These are phyloP conservation scores for Fraxinus cuspidata DNA, from an alignment of 257 asterid genomes.

Conservation along the genomic window DNA sequence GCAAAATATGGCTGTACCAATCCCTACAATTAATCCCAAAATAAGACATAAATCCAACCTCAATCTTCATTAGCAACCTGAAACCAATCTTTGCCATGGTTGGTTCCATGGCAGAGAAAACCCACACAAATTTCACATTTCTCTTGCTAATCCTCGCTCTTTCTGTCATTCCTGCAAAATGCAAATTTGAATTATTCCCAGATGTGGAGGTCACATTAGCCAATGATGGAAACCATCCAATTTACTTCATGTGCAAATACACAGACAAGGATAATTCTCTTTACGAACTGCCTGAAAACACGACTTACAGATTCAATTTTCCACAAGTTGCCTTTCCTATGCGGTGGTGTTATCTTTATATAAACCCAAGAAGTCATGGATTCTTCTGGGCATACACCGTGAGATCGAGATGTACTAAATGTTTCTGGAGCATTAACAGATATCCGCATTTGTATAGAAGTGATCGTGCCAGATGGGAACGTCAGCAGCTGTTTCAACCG, in stretches of 20 bases:
- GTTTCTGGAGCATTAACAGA: slow-evolving; percentile 63
- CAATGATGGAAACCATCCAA: slow-evolving; percentile 37
- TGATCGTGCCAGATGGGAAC: slow-evolving; percentile 57
- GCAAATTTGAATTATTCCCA: slow-evolving; percentile 24
- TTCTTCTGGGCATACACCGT: slow-evolving; percentile 64
- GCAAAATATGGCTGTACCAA: neutral
- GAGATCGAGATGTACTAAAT: slow-evolving; percentile 54
- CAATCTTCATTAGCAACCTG: neutral
- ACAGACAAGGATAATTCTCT: slow-evolving; percentile 34
- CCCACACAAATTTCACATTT: neutral
- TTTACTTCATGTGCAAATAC: slow-evolving; percentile 53
- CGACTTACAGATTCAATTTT: slow-evolving; percentile 39
- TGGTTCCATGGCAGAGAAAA: neutral
- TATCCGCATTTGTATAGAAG: slow-evolving; percentile 44
- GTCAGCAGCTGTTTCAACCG: slow-evolving; percentile 50
- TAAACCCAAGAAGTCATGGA: slow-evolving; percentile 34
- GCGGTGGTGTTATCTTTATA: slow-evolving; percentile 67
- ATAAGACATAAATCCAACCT: neutral
- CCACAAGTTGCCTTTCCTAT: slow-evolving; percentile 53
- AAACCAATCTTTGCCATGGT: neutral
- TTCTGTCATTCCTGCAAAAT: neutral
- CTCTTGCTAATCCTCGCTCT: slow-evolving; percentile 4
- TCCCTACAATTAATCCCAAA: neutral
- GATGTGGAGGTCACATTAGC: slow-evolving; percentile 45
- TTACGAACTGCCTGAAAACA: slow-evolving; percentile 30